These are phyloP conservation scores for Trichoderma brevicompactum DNA, from an alignment of 2,329 filamentous ascomycete genomes.

Conservation along the genomic window DNA sequence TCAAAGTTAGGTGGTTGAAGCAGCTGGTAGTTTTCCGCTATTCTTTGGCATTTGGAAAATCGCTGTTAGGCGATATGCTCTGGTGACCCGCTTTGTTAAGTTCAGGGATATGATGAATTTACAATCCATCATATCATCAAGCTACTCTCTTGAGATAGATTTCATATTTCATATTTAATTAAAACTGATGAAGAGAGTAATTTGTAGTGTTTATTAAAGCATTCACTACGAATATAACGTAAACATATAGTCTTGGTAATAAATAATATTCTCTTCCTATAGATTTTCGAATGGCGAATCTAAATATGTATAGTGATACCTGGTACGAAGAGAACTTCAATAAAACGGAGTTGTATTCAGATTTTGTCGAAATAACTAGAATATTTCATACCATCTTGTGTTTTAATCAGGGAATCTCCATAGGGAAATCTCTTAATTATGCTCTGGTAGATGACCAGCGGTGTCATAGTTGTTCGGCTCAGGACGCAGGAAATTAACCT, in stretches of 20 bases:
- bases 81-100: too few relatives aligned
- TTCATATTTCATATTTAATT: too few relatives aligned
- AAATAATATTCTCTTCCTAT: slow-evolving; percentile 4
- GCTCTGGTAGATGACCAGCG: background rate
- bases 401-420: background rate
- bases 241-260: background rate
- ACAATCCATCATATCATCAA: too few relatives aligned
- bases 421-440: background rate
- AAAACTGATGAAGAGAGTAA: too few relatives aligned
- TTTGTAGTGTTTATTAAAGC: too few relatives aligned
- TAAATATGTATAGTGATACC: background rate
- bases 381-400: background rate
- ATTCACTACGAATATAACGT: too few relatives aligned
- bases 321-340: background rate
- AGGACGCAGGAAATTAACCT: background rate
- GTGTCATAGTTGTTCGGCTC: too few relatives aligned
- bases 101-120: too few relatives aligned
- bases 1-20: background rate
- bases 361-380: slow-evolving; percentile 5
- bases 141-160: too few relatives aligned
- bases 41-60: too few relatives aligned
- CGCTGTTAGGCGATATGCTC: too few relatives aligned
- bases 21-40: too few relatives aligned
- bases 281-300: slow-evolving; percentile 10
- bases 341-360: background rate